Conservation (phyloP, 306 rosid genomes). For the Heteromeles arbutifolia region DNA sequence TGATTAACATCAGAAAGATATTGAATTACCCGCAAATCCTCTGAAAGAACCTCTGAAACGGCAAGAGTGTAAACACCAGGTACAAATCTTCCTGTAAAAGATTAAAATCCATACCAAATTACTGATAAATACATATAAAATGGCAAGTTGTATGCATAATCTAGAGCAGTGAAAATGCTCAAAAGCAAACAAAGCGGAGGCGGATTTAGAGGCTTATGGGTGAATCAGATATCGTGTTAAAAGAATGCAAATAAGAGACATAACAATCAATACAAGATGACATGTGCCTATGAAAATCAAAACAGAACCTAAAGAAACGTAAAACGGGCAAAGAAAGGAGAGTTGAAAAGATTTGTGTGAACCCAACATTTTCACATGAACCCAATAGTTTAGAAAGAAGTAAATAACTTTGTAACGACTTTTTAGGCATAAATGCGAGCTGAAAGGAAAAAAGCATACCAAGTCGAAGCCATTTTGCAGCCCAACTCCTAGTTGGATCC, state of each 20-base stretch:
- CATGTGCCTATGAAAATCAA: background rate
- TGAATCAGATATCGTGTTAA: background rate
- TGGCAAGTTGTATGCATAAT: background rate
- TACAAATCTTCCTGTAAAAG: conserved; percentile 58
- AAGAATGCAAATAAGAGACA: background rate
- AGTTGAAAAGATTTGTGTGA: too few species aligned
- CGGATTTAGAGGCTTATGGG: background rate
- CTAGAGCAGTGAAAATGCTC: background rate
- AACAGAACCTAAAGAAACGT: background rate
- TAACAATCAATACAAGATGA: background rate
- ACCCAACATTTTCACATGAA: background rate
- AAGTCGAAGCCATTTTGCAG: conserved; percentile 89
- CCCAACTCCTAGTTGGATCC: conserved; percentile 94
- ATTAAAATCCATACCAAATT: background rate
- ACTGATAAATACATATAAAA: background rate
- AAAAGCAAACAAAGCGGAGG: background rate
- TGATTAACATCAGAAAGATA: background rate
- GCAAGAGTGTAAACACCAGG: conserved; percentile 96
- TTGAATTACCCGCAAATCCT: conserved; percentile 67
- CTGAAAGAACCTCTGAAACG: conserved; percentile 91
- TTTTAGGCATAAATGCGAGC: too few species aligned
- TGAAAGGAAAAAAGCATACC: conserved; percentile 29
- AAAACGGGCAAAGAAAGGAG: background rate
- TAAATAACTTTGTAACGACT: too few species aligned
- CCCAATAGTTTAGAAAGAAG: background rate